Evolutionary conservation across 2,329 filamentous ascomycete species (phyloP), one percentile per base, ranked within the genome.

Genomic region (Curvularia spicifera): DNA sequence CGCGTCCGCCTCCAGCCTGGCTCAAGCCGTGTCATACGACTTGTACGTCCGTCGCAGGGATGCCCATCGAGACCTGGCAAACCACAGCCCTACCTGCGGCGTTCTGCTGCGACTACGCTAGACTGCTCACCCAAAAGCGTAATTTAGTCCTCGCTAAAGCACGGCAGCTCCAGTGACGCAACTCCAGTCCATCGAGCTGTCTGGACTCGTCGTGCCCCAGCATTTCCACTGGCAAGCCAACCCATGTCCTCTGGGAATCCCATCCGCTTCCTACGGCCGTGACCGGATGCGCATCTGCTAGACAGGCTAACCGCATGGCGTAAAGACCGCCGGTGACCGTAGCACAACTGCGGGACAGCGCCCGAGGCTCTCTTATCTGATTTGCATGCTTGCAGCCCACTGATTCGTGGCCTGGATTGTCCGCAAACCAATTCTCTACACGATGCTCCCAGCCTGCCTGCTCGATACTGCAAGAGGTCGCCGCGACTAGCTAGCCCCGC

Each of bases 281-380:
- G 39, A 51, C 54, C 57, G 46, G 46, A 56, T 51, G 42, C 40
- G 57, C 53, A 43, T 44, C 8, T 31, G 43, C 26, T 15, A 44
- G 33, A 51, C 18, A 18, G 29, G 24, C 54, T 56, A 59, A 54
- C 60, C 47, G 39, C 18, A 58, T 51, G 46, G 44, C 57, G 44
- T 10, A 57, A 48, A 20, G 44, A 45, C 48, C 22, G 24, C 65
- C 53, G 47, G 53, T 54, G 54, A 50, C 68, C 57, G 31, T 50
- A 40, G 20, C 64, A 57, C 61, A 63, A 59, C 65, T 64, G 57
- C 63, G 59, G 67, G 22, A 42, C 52, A 18, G 12, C 51, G n/a
- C 24, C 35, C 31, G 40, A 33, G 26, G 15, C n/a, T 40, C 46
- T 56, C 57, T 56, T 55, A 57, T 60, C 57, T 48, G 53, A 61